Evolutionary conservation across 169 alveolate species (phyloP).

Genomic region (Babesia caballi): DNA sequence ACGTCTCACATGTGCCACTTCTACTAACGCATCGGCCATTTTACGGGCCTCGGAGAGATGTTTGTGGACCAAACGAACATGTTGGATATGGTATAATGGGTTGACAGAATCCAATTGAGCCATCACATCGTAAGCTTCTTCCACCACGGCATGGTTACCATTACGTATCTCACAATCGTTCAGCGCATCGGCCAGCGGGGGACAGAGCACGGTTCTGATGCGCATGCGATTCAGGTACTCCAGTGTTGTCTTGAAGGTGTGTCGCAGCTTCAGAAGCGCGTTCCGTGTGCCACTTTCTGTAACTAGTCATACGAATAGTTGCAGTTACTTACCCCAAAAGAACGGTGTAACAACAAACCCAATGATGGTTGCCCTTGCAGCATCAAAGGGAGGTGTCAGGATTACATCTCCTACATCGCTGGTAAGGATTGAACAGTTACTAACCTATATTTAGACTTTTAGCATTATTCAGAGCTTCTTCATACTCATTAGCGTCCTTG

Average conservation of each 20-base stretch:
- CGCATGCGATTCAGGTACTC: slow-evolving; percentile 32
- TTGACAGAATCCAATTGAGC: slow-evolving; percentile 34
- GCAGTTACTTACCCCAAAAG: slow-evolving; percentile 42
- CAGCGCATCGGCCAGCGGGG: slow-evolving; percentile 51
- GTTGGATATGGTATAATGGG: slow-evolving; percentile 31
- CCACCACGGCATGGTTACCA: slow-evolving; percentile 38
- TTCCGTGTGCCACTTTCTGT: slow-evolving; percentile 54
- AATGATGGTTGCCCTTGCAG: slow-evolving; percentile 37
- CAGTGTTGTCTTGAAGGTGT: slow-evolving; percentile 40
- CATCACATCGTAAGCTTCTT: slow-evolving; percentile 59
- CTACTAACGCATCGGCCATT: slow-evolving; percentile 44
- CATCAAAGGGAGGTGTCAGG: slow-evolving; percentile 57
- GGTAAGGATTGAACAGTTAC: background rate
- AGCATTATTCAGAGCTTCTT: slow-evolving; percentile 18
- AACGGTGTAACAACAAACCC: slow-evolving; percentile 63
- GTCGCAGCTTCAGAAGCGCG: slow-evolving; percentile 51
- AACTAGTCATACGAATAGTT: background rate
- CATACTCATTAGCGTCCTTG: slow-evolving; percentile 13
- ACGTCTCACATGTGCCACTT: slow-evolving; percentile 38
- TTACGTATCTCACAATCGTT: slow-evolving; percentile 42
- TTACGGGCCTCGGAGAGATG: slow-evolving; percentile 19
- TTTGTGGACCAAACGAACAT: slow-evolving; percentile 42
- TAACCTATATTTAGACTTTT: slow-evolving; percentile 21
- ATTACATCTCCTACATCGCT: slow-evolving; percentile 51
- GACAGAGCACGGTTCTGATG: slow-evolving; percentile 33